These are phyloP conservation scores for Boletus rubropictus DNA, from an alignment of 768 basidiomycete species.

Conservation along the genomic window DNA sequence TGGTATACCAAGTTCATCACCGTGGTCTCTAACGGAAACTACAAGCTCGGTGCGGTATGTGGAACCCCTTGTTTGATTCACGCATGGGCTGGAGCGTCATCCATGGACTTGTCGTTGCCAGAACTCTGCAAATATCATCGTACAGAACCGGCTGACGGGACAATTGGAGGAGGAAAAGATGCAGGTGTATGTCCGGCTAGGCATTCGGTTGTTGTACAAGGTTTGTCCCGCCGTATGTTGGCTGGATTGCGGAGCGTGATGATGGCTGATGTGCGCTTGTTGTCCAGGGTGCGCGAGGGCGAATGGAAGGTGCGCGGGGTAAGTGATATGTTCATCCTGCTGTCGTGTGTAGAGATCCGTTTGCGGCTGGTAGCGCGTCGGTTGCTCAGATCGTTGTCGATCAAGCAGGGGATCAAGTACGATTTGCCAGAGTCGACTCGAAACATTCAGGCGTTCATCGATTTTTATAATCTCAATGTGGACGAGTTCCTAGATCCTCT, in stretches of 20 bases:
- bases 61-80: not conserved
- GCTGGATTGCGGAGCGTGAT: not conserved
- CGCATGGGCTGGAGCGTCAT: not conserved
- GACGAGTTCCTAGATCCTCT: constrained; percentile 81
- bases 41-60: constrained; percentile 81
- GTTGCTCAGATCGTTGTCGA: constrained; percentile 82
- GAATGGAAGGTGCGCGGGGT: constrained; percentile 89
- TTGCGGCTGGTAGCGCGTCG: constrained; percentile 51
- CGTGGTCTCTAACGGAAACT: constrained; percentile 82
- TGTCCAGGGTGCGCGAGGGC: constrained; percentile 65
- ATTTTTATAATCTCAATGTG: constrained; percentile 81
- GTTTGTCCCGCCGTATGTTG: constrained; percentile 27
- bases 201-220: constrained; percentile 90
- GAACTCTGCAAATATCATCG: constrained; percentile 98
- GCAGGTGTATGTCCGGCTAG: constrained; percentile 88
- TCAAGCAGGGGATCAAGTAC: constrained; percentile 93
- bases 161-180: constrained; percentile 97
- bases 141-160: constrained; percentile 89
- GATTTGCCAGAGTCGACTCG: constrained; percentile 77
- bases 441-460: constrained; percentile 84
- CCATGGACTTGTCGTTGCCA: constrained; percentile 24
- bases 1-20: constrained; percentile 90
- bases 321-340: constrained; percentile 17
- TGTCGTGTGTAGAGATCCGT: not conserved
- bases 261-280: not conserved